These are phyloP conservation scores for Ormosia semicastrata DNA, from an alignment of 306 rosid genomes.

Conservation along the genomic window DNA sequence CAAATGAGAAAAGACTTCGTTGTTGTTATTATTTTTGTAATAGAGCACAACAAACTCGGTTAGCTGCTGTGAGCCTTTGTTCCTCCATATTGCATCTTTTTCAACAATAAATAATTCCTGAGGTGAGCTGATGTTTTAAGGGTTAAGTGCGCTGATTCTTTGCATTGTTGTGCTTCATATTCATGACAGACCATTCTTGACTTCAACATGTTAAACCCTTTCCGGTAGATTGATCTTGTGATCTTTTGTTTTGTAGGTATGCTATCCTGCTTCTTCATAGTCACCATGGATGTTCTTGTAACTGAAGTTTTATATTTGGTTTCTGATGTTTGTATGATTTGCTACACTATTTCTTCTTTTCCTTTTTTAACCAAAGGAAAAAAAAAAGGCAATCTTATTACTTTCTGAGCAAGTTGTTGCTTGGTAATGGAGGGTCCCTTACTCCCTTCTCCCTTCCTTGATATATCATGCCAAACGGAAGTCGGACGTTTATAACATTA, in stretches of 20 bases:
- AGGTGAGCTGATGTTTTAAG: background rate
- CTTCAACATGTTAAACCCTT: background rate
- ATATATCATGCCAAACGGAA: conserved; percentile 5
- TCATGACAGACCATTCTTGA: background rate
- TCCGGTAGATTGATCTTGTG: conserved; percentile 8
- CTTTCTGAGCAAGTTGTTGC: background rate
- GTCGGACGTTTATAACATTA: background rate
- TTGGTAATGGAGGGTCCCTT: conserved; percentile 11
- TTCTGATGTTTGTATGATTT: conserved; percentile 28
- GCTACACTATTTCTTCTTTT: background rate
- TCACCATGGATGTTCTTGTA: conserved; percentile 21
- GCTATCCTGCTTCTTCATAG: conserved; percentile 19
- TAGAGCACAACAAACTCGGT: too few relatives aligned
- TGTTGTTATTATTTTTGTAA: too few relatives aligned
- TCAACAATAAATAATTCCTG: background rate
- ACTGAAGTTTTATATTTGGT: conserved; percentile 21
- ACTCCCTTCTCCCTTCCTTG: background rate
- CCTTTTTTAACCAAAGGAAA: background rate
- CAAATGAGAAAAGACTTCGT: too few relatives aligned
- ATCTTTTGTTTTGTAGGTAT: conserved; percentile 36
- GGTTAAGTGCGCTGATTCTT: background rate
- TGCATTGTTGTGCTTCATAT: conserved; percentile 21
- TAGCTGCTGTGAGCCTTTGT: background rate
- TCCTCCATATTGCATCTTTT: background rate
- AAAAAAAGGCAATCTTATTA: background rate